These are phyloP conservation scores for Xanthoceras sorbifolium DNA, from an alignment of 345 rosid species.

Conservation along the genomic window DNA sequence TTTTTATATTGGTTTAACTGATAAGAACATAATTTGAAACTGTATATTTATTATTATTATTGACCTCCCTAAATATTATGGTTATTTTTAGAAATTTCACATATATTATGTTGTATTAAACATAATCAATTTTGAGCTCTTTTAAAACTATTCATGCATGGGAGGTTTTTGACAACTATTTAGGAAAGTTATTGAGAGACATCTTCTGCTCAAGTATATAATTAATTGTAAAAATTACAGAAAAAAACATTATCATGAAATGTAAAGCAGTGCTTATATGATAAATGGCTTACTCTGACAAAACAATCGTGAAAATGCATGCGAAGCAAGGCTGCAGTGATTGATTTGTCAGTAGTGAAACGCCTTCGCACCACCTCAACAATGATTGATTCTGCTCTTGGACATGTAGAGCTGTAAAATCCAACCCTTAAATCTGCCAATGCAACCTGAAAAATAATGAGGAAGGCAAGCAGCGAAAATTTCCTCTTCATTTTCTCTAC, in stretches of 20 bases:
- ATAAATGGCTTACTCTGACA: slow-evolving; percentile 49
- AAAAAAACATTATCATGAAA: background rate
- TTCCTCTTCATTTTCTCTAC: slow-evolving; percentile 11
- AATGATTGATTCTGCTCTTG: slow-evolving; percentile 62
- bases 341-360: slow-evolving; percentile 41
- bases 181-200: no score
- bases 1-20: no score
- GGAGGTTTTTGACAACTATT: no score
- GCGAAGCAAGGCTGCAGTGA: slow-evolving; percentile 74
- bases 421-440: slow-evolving; percentile 53
- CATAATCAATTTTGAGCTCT: no score
- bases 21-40: no score
- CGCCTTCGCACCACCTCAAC: slow-evolving; percentile 37
- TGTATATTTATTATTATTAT: no score
- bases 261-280: background rate
- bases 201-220: background rate
- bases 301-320: slow-evolving; percentile 92
- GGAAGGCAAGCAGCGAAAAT: slow-evolving; percentile 19
- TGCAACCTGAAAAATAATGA: slow-evolving; percentile 35
- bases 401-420: slow-evolving; percentile 61
- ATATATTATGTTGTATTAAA: no score
- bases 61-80: no score
- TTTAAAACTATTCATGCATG: no score
- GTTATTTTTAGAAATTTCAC: no score
- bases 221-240: background rate